These are phyloP conservation scores for Onygenales sp. DNA, from an alignment of 2,329 filamentous ascomycete species.

Conservation along the genomic window DNA sequence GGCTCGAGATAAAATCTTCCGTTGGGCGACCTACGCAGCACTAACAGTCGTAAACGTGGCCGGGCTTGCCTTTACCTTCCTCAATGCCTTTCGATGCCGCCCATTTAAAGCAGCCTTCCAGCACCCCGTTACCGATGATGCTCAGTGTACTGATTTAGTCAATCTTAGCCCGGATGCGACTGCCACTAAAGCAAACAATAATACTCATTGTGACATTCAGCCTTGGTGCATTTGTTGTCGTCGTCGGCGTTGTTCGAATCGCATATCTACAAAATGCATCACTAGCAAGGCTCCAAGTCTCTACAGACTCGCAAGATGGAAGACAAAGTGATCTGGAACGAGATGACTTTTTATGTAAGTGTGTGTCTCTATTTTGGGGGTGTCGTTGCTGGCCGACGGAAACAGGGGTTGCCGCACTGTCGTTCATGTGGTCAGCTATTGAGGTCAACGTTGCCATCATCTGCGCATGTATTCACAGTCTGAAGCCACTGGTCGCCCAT, in stretches of 20 bases:
- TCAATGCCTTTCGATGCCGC: slow-evolving; percentile 79
- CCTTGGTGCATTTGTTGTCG: slow-evolving; percentile 75
- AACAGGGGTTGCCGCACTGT: no score
- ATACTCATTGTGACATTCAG: slow-evolving; percentile 80
- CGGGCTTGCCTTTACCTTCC: slow-evolving; percentile 68
- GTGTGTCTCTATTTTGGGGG: background rate
- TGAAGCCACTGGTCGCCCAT: no score
- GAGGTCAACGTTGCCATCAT: no score
- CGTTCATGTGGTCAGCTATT: no score
- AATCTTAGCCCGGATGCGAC: slow-evolving; percentile 73
- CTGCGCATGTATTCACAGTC: no score
- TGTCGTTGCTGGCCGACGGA: no score
- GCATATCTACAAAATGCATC: slow-evolving; percentile 75
- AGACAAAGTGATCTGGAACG: slow-evolving; percentile 11
- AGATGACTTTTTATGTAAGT: slow-evolving; percentile 45
- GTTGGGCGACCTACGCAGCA: slow-evolving; percentile 71
- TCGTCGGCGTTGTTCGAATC: slow-evolving; percentile 82
- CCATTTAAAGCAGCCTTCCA: slow-evolving; percentile 64
- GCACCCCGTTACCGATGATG: slow-evolving; percentile 34
- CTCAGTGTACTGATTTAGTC: slow-evolving; percentile 52
- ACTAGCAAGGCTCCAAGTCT: slow-evolving; percentile 35
- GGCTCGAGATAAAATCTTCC: slow-evolving; percentile 66
- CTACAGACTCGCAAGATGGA: slow-evolving; percentile 19
- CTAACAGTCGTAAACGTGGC: slow-evolving; percentile 69
- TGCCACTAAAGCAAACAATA: slow-evolving; percentile 77